Evolutionary conservation across 2,329 filamentous ascomycete genomes (phyloP).

Genomic region (Microdochium trichocladiopsis): DNA sequence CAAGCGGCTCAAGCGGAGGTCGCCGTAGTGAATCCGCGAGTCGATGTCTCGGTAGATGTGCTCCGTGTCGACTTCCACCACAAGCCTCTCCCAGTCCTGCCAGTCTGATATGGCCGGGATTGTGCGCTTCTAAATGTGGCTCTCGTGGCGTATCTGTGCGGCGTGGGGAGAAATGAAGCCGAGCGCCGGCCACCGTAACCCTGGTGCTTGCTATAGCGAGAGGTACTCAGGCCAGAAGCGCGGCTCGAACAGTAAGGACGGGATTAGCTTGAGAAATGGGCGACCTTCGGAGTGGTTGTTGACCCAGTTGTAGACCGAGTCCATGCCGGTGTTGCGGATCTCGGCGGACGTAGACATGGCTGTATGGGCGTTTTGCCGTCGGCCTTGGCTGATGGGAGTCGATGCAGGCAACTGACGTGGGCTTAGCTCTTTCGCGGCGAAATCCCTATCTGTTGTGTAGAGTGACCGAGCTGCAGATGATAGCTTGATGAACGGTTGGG

Average conservation of each 20-base stretch:
- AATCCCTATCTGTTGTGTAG: no score
- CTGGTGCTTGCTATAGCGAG: conserved; percentile 42
- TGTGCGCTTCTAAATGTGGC: conserved; percentile 27
- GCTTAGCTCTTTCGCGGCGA: no score
- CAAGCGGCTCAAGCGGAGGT: conserved; percentile 30
- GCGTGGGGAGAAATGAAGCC: conserved; percentile 31
- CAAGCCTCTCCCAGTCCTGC: conserved; percentile 28
- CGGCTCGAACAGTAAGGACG: conserved; percentile 17
- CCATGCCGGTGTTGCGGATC: no score
- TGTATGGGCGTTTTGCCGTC: no score
- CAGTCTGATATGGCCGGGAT: conserved; percentile 27
- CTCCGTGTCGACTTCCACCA: conserved; percentile 17
- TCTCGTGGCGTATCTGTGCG: conserved; percentile 25
- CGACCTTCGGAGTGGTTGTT: no score
- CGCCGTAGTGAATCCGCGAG: conserved; percentile 30
- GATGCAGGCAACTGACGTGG: no score
- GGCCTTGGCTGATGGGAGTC: no score
- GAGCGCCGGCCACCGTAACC: conserved; percentile 51
- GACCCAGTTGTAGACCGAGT: no score
- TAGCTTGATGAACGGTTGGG: no score
- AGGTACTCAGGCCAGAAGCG: conserved; percentile 10
- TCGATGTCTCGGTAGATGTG: conserved; percentile 20
- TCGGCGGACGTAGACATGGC: no score
- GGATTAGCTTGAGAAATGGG: conserved; percentile 19
- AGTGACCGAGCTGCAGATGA: no score